Conservation (phyloP, 208 protist species). For the Leishmania lainsoni region DNA sequence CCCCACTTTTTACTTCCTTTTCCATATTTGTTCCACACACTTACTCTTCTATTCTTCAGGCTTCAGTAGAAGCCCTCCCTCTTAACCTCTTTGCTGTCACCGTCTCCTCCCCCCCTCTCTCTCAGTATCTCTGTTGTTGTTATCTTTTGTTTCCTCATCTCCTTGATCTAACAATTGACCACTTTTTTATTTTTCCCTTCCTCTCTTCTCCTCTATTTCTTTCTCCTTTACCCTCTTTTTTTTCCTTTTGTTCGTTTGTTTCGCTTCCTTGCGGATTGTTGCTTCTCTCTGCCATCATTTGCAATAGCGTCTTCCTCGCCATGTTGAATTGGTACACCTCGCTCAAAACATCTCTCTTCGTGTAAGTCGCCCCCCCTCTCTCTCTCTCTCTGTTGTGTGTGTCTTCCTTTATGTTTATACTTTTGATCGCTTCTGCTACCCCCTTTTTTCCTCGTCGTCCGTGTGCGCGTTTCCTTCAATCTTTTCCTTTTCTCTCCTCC, state of each 20-base stretch:
- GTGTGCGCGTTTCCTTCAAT: background rate
- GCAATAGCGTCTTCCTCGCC: background rate
- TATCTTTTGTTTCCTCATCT: background rate
- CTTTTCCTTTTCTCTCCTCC: background rate
- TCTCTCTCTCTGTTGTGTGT: background rate
- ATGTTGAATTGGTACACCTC: background rate
- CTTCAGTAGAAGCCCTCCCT: background rate
- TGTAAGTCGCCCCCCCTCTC: background rate
- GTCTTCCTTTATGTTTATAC: background rate
- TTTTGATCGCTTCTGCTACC: background rate
- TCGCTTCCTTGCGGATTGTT: background rate
- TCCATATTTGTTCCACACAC: background rate
- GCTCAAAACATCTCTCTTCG: background rate
- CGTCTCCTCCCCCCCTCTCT: conserved; percentile 1
- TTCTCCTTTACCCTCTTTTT: background rate
- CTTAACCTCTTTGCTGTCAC: conserved; percentile 1
- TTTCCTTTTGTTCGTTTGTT: background rate
- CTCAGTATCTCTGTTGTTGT: background rate
- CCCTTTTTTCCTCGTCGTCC: background rate
- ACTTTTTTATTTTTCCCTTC: background rate
- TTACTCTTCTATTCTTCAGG: background rate
- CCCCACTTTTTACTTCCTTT: background rate
- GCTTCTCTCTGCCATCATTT: background rate
- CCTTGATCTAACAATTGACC: background rate
- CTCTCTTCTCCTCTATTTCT: background rate